These are phyloP conservation scores for Lachnellula hyalina DNA, from an alignment of 2,329 filamentous ascomycete genomes.

Conservation along the genomic window DNA sequence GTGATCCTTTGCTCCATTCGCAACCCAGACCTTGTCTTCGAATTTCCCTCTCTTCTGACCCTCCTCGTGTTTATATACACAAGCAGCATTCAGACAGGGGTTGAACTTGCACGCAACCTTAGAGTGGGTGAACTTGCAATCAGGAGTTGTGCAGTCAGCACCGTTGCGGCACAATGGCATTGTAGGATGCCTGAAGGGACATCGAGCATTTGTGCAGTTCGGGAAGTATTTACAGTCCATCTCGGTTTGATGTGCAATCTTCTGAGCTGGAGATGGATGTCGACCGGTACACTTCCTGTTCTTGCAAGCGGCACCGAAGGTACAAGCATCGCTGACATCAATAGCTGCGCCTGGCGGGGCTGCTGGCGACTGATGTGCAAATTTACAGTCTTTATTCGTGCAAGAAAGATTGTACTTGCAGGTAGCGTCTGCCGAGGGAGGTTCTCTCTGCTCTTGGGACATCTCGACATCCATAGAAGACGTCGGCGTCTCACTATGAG, in stretches of 20 bases:
- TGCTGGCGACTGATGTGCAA: conserved; percentile 89
- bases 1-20: conserved; percentile 54
- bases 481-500: conserved; percentile 13
- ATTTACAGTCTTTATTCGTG: conserved; percentile 84
- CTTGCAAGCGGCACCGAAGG: conserved; percentile 86
- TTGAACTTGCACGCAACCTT: conserved; percentile 83
- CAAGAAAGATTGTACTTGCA: conserved; percentile 90
- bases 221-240: conserved; percentile 89
- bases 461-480: conserved; percentile 58
- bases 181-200: conserved; percentile 81
- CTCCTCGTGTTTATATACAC: conserved; percentile 83
- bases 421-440: conserved; percentile 58
- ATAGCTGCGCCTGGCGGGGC: conserved; percentile 72
- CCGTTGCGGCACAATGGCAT: conserved; percentile 90
- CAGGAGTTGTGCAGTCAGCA: conserved; percentile 72
- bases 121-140: conserved; percentile 87
- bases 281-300: conserved; percentile 90
- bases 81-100: conserved; percentile 84
- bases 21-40: conserved; percentile 87
- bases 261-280: conserved; percentile 86
- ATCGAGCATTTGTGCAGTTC: conserved; percentile 82
- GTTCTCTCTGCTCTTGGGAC: conserved; percentile 43
- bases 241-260: conserved; percentile 71
- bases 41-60: conserved; percentile 80
- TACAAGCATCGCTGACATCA: conserved; percentile 75